Evolutionary conservation across 2,329 filamentous ascomycete species (phyloP).

Genomic region (Pyrenochaeta sp.): DNA sequence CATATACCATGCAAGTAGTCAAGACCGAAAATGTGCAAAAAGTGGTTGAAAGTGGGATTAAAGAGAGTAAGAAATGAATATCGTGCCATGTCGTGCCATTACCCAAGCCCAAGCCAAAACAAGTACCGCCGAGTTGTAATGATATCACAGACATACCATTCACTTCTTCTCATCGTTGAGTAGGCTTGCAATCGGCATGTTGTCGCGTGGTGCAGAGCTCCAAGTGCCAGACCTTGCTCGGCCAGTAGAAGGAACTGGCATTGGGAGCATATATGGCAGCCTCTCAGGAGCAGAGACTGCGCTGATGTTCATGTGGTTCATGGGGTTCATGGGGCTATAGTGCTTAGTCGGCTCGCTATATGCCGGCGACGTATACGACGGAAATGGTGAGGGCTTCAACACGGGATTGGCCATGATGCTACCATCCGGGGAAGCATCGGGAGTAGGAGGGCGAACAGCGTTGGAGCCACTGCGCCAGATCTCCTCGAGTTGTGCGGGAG

Average conservation of each 20-base stretch:
- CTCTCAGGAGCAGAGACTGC: conserved; percentile 45
- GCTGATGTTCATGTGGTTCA: conserved; percentile 40
- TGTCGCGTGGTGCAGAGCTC: conserved; percentile 47
- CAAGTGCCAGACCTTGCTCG: conserved; percentile 46
- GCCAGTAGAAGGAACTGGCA: conserved; percentile 46
- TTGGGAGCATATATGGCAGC: conserved; percentile 48
- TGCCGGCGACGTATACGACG: conserved; percentile 41
- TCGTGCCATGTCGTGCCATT: background rate
- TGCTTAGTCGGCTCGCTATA: conserved; percentile 41
- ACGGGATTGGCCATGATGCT: conserved; percentile 47
- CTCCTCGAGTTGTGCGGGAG: conserved; percentile 71
- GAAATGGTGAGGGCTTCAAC: conserved; percentile 40
- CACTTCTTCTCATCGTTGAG: conserved; percentile 50
- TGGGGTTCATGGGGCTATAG: conserved; percentile 42
- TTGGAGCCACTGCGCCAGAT: conserved; percentile 63
- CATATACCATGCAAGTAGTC: background rate
- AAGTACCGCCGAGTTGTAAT: background rate
- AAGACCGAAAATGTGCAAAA: background rate
- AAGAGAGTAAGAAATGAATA: conserved; percentile 4
- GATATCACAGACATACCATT: background rate
- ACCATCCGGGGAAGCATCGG: conserved; percentile 50
- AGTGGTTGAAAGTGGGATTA: background rate
- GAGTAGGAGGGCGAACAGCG: conserved; percentile 47
- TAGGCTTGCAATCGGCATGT: conserved; percentile 51
- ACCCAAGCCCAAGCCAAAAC: no score